A percentile compares a stretch with the other conserved stretches of the same genome.
phyloP scores from a whole-genome alignment of 257 asterid species.

The Rhazya stricta region DNA sequence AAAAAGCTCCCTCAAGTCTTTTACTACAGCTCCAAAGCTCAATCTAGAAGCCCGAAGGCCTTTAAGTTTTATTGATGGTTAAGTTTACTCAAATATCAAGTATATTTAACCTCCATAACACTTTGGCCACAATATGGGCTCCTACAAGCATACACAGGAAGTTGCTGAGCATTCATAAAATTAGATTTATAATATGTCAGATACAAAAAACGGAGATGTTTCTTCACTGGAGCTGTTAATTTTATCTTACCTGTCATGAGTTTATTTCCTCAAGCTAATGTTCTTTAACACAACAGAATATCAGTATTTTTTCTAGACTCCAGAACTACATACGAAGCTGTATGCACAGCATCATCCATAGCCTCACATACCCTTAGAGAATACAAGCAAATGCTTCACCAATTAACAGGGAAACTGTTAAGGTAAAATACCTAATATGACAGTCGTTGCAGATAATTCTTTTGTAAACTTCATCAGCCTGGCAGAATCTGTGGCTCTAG shows the following conservation, averaged over 20 bases:
- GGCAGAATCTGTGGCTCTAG: slow-evolving; percentile 93
- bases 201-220: neutral
- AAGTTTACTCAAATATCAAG: neutral
- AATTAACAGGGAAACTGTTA: neutral
- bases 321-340: neutral
- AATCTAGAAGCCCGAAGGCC: too few species aligned
- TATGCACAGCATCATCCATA: neutral
- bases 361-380: neutral
- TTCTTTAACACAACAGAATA: neutral
- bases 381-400: neutral
- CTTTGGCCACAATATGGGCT: neutral
- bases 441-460: slow-evolving; percentile 70
- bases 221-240: neutral
- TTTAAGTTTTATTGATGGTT: neutral
- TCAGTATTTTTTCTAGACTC: neutral
- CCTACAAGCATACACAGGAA: neutral
- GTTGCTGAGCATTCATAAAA: neutral
- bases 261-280: neutral
- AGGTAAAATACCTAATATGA: slow-evolving; percentile 54
- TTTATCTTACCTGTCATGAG: neutral
- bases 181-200: neutral
- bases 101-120: neutral
- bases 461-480: slow-evolving; percentile 86
- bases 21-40: neutral
- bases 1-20: too few species aligned